phyloP scores from a whole-genome alignment of 768 basidiomycete species.

The Botryobasidium botryosum region DNA sequence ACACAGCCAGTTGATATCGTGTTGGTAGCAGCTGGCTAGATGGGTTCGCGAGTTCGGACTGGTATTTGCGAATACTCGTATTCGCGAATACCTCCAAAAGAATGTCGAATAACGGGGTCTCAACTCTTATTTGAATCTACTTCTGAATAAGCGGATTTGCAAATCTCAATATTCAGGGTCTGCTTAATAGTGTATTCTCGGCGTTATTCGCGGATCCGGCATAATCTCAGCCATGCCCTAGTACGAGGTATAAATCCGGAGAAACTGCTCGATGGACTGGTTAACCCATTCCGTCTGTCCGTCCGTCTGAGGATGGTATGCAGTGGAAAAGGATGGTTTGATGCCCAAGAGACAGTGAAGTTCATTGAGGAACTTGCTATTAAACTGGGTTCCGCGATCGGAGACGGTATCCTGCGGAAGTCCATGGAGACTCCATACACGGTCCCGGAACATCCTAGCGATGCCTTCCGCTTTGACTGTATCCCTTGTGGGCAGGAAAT shows the following conservation, averaged over 20 bases:
- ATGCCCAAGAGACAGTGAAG: neutral
- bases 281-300: constrained; percentile 20
- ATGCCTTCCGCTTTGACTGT: constrained; percentile 19
- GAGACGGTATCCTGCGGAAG: constrained; percentile 1
- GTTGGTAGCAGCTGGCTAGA: too few relatives aligned
- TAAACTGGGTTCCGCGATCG: constrained; percentile 3
- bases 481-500: constrained; percentile 19
- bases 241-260: constrained; percentile 22
- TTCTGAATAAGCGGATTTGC: too few relatives aligned
- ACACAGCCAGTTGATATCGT: too few relatives aligned
- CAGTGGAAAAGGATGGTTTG: neutral
- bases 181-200: too few relatives aligned
- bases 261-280: constrained; percentile 23
- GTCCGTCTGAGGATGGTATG: constrained; percentile 15
- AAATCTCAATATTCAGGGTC: too few relatives aligned
- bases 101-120: too few relatives aligned
- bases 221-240: too few relatives aligned
- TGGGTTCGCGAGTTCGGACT: too few relatives aligned
- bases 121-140: too few relatives aligned
- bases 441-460: constrained; percentile 25
- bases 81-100: too few relatives aligned
- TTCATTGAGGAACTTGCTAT: constrained; percentile 5
- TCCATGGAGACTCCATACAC: constrained; percentile 17
- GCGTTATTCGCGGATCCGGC: too few relatives aligned
- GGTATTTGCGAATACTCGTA: too few relatives aligned